These are phyloP conservation scores for Russula foetens DNA, from an alignment of 768 basidiomycete genomes.

Conservation along the genomic window DNA sequence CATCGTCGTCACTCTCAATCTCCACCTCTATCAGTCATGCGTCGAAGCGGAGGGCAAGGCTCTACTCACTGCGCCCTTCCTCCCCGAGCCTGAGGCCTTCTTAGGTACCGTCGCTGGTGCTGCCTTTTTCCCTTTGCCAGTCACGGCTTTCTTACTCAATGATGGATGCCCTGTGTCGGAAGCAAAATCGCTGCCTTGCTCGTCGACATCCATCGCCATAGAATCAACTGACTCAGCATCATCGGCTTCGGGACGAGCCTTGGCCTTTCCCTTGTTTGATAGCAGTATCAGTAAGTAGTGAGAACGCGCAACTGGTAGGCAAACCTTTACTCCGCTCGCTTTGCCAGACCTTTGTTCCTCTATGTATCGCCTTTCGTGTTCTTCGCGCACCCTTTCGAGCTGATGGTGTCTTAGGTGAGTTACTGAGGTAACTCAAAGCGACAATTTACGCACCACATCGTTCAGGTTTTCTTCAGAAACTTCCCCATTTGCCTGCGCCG, in stretches of 20 bases:
- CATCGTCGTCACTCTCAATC: conserved; percentile 52
- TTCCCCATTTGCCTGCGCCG: conserved; percentile 56
- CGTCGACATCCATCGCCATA: conserved; percentile 70
- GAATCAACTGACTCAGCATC: conserved; percentile 53
- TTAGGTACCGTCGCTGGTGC: conserved; percentile 24
- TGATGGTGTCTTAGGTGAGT: conserved; percentile 24
- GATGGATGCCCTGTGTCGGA: conserved; percentile 20
- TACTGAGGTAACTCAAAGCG: background rate
- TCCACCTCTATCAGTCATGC: conserved; percentile 38
- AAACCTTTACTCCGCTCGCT: background rate
- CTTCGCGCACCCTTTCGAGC: conserved; percentile 64
- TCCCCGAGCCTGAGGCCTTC: conserved; percentile 17
- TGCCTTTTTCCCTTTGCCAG: conserved; percentile 28
- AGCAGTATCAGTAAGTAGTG: background rate
- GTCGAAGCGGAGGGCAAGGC: background rate
- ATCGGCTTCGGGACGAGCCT: conserved; percentile 41
- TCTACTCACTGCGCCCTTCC: conserved; percentile 31
- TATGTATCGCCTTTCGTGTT: conserved; percentile 54
- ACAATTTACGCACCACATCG: conserved; percentile 45
- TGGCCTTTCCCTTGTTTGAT: conserved; percentile 35
- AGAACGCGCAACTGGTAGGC: background rate
- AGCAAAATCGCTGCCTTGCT: conserved; percentile 22
- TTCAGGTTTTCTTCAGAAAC: conserved; percentile 69
- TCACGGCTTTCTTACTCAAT: conserved; percentile 23
- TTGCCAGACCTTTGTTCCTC: conserved; percentile 35